Evolutionary conservation across 192 early-diverging fungal species (phyloP).

Genomic region (Pecoramyces ruminantium): DNA sequence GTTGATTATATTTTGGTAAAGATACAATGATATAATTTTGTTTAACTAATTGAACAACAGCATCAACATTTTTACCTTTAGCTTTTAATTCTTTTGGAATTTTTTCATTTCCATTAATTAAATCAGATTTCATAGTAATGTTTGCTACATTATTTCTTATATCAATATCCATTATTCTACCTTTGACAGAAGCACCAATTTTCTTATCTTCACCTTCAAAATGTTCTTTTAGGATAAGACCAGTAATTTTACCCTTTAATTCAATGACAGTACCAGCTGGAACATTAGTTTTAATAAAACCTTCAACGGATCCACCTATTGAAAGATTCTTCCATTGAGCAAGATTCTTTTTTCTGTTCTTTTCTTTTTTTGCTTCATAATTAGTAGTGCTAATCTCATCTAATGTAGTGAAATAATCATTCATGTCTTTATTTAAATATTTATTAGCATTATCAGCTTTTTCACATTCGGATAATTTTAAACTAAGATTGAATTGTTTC

Average conservation of each 20-base stretch:
- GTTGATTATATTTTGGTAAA: background rate
- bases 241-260: background rate
- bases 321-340: background rate
- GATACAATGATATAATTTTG: background rate
- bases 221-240: background rate
- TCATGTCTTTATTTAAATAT: background rate
- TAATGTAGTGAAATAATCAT: background rate
- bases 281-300: background rate
- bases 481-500: conserved; percentile 30
- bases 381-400: background rate
- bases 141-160: background rate
- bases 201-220: background rate
- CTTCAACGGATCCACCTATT: background rate
- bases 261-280: background rate
- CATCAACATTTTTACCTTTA: background rate
- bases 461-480: conserved; percentile 40
- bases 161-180: background rate
- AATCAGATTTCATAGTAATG: background rate
- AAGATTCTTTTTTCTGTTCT: background rate
- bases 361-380: background rate
- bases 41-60: background rate
- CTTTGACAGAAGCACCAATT: background rate
- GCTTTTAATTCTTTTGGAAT: background rate
- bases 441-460: background rate
- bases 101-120: background rate